Evolutionary conservation across 768 basidiomycete genomes (phyloP), one percentile per base, ranked within the genome.

Genomic region (Naganishia kalamii): DNA sequence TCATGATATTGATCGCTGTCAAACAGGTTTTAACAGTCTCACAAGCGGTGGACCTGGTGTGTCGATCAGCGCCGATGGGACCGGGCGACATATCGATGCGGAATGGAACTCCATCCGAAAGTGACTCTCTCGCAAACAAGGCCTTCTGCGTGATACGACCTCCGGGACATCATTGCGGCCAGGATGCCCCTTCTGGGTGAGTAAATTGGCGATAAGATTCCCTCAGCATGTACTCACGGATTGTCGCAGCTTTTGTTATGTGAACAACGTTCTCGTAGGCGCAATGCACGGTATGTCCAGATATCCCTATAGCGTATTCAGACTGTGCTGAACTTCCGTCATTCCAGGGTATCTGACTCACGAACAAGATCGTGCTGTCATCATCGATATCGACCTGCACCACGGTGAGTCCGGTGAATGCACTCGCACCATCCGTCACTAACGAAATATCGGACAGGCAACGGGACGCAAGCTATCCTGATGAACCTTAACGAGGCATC

Each of bases 131-230:
- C 4, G 60, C 68, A 47, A 69, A 37, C 25, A 75, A 75, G 8
- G 89, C 88, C 0, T 97, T 97, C 75, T 90, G 90, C 11, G 87
- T 86, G 0, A 83, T 96, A 21, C 80, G 93, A 54, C 93, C 92
- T 0, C 93, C 93, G 0, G 93, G 94, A 1, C 92, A 96, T 80
- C 92, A 97, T 70, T 94, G 92, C 72, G 89, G 89, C 1, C 91
- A 92, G 77, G 85, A 92, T 65, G 84, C 85, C 0, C 94, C 94
- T 0, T 87, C 85, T 11, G 94, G 94, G 70, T 77, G 50, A 69
- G 73, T 60, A 27, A 29, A 12, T 25, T 17, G 27, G 10, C 23
- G 10, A 11, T 65, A n/a, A 47, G 1, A 43, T 10, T 47, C 33
- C 19, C 12, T 17, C 3, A 23, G 15, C 1, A 35, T 37, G 7